These are phyloP conservation scores for Calophaca sinica DNA, from an alignment of 306 rosid species.

Conservation along the genomic window DNA sequence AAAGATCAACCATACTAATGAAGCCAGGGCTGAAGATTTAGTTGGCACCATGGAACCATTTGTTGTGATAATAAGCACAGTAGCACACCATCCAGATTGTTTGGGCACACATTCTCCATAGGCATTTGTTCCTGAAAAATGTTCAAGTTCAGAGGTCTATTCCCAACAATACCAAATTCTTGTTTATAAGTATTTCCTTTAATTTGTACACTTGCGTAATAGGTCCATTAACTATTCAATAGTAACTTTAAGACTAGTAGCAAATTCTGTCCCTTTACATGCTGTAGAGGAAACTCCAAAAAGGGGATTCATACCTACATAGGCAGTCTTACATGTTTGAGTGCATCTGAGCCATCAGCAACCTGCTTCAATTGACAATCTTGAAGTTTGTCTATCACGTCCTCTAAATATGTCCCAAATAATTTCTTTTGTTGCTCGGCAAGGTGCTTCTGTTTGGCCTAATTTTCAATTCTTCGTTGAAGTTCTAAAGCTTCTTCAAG, in stretches of 20 bases:
- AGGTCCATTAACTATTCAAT: conserved; percentile 41
- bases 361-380: conserved; percentile 47
- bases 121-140: conserved; percentile 63
- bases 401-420: conserved; percentile 56
- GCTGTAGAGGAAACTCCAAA: conserved; percentile 27
- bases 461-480: conserved; percentile 85
- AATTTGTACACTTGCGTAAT: conserved; percentile 17
- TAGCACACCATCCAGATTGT: conserved; percentile 53
- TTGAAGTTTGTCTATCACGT: conserved; percentile 48
- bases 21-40: conserved; percentile 46
- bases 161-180: conserved; percentile 38
- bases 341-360: conserved; percentile 54
- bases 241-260: conserved; percentile 25
- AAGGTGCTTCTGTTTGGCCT: conserved; percentile 92
- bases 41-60: conserved; percentile 56
- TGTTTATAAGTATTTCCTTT: conserved; percentile 33
- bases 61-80: conserved; percentile 44
- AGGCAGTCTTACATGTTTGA: conserved; percentile 50
- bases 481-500: conserved; percentile 92
- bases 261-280: conserved; percentile 21
- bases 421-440: conserved; percentile 85
- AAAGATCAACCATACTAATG: no score
- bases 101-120: conserved; percentile 55
- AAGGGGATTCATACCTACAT: conserved; percentile 56
- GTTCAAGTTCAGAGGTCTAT: conserved; percentile 40